These are phyloP conservation scores for Medicago lupulina DNA, from an alignment of 306 rosid species.

Conservation along the genomic window DNA sequence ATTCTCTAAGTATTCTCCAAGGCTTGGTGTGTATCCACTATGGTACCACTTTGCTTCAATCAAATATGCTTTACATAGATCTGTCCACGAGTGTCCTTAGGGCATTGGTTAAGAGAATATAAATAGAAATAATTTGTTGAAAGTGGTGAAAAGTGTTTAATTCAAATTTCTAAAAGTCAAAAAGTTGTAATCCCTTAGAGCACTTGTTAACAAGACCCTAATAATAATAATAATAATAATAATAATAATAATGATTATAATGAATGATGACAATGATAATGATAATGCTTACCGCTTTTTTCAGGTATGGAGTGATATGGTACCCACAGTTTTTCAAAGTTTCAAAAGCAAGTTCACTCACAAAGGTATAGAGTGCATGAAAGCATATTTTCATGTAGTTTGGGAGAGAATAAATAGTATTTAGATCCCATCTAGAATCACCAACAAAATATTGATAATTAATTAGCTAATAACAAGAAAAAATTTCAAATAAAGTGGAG, in stretches of 20 bases:
- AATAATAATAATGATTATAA: too few species aligned
- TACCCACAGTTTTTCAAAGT: neutral
- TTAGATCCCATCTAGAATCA: slow-evolving; percentile 17
- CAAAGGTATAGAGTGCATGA: neutral
- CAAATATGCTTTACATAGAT: slow-evolving; percentile 11
- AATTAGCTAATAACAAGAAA: too few species aligned
- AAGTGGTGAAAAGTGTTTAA: too few species aligned
- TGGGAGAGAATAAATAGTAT: neutral
- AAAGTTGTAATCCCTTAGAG: too few species aligned
- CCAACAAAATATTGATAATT: neutral
- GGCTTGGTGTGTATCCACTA: slow-evolving; percentile 9
- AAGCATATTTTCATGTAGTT: slow-evolving; percentile 29
- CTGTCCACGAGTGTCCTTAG: too few species aligned
- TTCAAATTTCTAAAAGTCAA: too few species aligned
- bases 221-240: too few species aligned
- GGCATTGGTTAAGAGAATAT: too few species aligned
- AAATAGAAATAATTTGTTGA: too few species aligned
- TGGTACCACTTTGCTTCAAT: slow-evolving; percentile 30
- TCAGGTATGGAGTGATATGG: neutral
- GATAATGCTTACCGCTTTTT: neutral
- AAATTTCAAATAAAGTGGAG: neutral
- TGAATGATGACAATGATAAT: neutral
- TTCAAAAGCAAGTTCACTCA: neutral
- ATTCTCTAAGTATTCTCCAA: slow-evolving; percentile 19
- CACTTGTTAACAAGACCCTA: too few species aligned